Evolutionary conservation across 345 rosid genomes (phyloP), one percentile per base, ranked within the genome.

Genomic region (Stellera chamaejasme): DNA sequence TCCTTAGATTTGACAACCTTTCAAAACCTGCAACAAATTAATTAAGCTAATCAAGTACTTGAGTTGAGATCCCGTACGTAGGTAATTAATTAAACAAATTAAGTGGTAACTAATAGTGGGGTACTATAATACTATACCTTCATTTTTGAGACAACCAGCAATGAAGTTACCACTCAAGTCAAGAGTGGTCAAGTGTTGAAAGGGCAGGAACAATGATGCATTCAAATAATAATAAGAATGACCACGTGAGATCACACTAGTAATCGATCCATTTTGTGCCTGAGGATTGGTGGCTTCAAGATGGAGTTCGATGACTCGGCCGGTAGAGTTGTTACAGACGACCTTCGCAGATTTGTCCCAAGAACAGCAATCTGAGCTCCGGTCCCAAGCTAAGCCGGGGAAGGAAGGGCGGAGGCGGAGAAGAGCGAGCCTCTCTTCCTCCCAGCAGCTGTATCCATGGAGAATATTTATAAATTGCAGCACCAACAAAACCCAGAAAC

Each of bases 191-290:
- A 60, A 50, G 43, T 50, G 39, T 13, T 43, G n/a, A 1, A 51
- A 60, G n/a, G 64, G 50, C 42, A 60, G 56, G 43, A 60, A 60
- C 12, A 43, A n/a, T 23, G 56, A 50, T 16, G 23, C 25, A 10
- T 60, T 51, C 27, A 60, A 49, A 60, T 43, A 14, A 50, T 43
- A 14, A 48, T 36, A 46, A 5, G 10, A 0, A 25, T 4, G 5
- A 10, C 2, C 2, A 1, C 10, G 10, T 9, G 0, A 4, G 15
- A 2, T 12, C 13, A n/a, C n/a, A n/a, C n/a, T n/a, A n/a, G n/a
- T n/a, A 11, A 10, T 32, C 39, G 39, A 32, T 32, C 39, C n/a
- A 7, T 32, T 3, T 1, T 0, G 5, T 5, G 9, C 3, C 3
- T 32, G 39, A 32, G 5, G 0, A 0, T 2, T 32, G 39, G 51